phyloP scores from a whole-genome alignment of 2,329 filamentous ascomycete genomes.

The Botrytis squamosa region DNA sequence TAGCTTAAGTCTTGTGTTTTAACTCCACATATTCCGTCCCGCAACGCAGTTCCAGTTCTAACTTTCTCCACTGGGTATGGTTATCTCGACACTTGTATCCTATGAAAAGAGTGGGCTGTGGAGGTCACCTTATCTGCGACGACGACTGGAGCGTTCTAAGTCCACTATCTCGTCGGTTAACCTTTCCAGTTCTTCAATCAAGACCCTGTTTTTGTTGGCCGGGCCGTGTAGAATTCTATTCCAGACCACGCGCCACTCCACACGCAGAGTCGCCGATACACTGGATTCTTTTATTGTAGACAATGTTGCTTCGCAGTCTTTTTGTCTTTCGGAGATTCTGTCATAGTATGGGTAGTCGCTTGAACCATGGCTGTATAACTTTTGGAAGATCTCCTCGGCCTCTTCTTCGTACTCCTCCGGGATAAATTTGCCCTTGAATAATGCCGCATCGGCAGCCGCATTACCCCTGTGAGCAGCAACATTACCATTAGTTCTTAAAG shows the following conservation, averaged over 20 bases:
- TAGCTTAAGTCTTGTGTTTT: neutral
- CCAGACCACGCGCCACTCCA: no score
- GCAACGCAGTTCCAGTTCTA: neutral
- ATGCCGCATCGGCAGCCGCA: neutral
- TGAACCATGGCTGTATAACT: neutral
- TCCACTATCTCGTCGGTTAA: neutral
- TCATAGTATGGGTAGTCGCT: no score
- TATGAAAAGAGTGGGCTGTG: fast-evolving
- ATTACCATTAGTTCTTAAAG: constrained; percentile 12
- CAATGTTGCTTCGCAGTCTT: neutral
- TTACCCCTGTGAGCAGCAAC: constrained; percentile 16
- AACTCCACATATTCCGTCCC: neutral
- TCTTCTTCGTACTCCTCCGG: neutral
- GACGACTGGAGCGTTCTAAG: neutral
- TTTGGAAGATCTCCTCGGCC: neutral
- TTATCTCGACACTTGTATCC: neutral
- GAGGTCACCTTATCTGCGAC: neutral
- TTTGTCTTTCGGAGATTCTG: neutral
- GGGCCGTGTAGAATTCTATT: no score
- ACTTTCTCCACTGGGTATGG: neutral
- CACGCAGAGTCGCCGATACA: no score
- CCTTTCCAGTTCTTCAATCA: neutral
- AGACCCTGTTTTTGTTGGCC: no score
- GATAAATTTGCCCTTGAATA: neutral
- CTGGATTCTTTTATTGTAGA: no score